Evolutionary conservation across 2,329 filamentous ascomycete species (phyloP), one percentile per base, ranked within the genome.

Genomic region (Xylaria sp.): DNA sequence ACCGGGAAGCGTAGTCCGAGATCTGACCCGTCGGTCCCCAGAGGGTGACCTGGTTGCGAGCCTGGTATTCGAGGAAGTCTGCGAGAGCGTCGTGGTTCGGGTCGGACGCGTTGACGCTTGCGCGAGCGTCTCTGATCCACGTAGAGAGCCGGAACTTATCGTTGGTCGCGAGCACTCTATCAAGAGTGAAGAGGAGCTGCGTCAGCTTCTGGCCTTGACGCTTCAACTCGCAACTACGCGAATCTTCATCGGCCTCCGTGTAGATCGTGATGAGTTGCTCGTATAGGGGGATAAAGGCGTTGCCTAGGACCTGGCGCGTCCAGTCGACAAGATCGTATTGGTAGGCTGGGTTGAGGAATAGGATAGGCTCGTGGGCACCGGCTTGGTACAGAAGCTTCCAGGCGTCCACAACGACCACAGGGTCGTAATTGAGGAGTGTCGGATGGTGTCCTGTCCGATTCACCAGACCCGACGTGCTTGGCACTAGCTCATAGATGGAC

Each of bases 61-160:
- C 66, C 15, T 68, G 43, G 49, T 68, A 66, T 43, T 68, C 66
- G 60, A 66, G 64, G 40, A 68, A 66, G 37, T 68, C 57, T 4
- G 61, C 61, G 23, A 49, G 56, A 12, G 60, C 33, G 11, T 25
- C 11, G 47, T 51, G 28, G 14, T 62, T 40, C 17, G 64, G 45
- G 14, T 67, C 43, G 2, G 58, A 52, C 19, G 17, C 12, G 59
- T 65, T 59, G 21, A 19, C 64, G 15, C 55, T 60, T 4, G 63
- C 58, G 31, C 66, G 66, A 8, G 66, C 66, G 7, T 51, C 45
- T 2, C 50, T 28, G 43, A 68, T 63, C 66, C 66, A 68, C 4
- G 61, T 60, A 5, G 60, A 61, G 11, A 68, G 53, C 19, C 38
- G 54, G 49, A 68, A 68, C 40, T 62, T 33, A 19, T 57, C 19